These are phyloP conservation scores for sorghum (Sorghum bicolor) DNA, from an alignment of 176 grass and related monocot genomes.

Conservation along the genomic window DNA sequence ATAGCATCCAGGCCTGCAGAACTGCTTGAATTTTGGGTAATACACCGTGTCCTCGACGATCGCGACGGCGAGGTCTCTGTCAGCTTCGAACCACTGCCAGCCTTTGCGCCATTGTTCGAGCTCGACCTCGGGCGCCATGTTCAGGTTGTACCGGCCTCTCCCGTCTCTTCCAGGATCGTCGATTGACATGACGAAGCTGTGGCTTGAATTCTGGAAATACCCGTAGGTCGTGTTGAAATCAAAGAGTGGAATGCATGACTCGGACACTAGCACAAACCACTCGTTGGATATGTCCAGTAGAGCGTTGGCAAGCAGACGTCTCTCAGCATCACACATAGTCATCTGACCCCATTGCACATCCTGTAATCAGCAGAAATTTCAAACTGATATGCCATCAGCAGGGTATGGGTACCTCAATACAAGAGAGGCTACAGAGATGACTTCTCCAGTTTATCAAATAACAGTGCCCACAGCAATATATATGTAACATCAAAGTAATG, in stretches of 20 bases:
- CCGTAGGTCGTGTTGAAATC: conserved; percentile 84
- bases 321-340: conserved; percentile 95
- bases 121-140: conserved; percentile 81
- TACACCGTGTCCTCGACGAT: conserved; percentile 69
- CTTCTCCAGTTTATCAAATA: not conserved
- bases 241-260: conserved; percentile 83
- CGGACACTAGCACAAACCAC: conserved; percentile 86
- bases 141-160: conserved; percentile 68
- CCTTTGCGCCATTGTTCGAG: conserved; percentile 89
- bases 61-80: conserved; percentile 48
- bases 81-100: conserved; percentile 89
- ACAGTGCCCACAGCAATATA: not conserved
- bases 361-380: conserved; percentile 43
- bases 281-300: conserved; percentile 85
- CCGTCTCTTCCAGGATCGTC: conserved; percentile 87
- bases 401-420: not conserved
- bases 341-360: conserved; percentile 83
- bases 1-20: conserved; percentile 76
- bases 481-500: not conserved
- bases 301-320: conserved; percentile 81
- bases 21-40: conserved; percentile 82
- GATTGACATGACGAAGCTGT: conserved; percentile 63
- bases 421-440: not conserved
- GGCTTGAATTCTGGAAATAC: conserved; percentile 62
- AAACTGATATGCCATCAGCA: conserved; percentile 18